Conservation (phyloP, 2,329 filamentous ascomycete genomes). For the Leptodontidium sp. region DNA sequence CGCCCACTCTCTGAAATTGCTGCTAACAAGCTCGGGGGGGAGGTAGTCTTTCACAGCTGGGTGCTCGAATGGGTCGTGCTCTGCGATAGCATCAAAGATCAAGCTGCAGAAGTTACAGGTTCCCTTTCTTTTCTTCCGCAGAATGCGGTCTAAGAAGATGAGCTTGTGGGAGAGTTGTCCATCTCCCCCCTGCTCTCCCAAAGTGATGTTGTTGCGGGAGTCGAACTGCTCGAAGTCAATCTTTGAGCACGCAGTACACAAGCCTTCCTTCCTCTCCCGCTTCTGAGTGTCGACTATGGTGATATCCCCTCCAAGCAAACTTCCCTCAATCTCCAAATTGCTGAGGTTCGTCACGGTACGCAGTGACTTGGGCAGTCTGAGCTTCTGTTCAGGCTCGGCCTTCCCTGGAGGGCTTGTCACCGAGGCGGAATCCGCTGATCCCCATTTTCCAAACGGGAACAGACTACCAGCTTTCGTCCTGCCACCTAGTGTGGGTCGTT, state of each 20-base stretch:
- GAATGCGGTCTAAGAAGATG: background rate
- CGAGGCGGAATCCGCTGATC: background rate
- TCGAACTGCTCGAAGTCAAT: conserved; percentile 1
- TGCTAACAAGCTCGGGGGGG: background rate
- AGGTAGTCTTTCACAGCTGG: conserved; percentile 1
- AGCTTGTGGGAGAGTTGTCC: background rate
- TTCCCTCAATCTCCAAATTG: background rate
- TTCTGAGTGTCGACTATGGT: background rate
- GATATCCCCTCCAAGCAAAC: background rate
- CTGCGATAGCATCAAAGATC: conserved; percentile 1
- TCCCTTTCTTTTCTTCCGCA: background rate
- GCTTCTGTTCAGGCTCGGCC: background rate
- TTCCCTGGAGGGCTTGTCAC: background rate
- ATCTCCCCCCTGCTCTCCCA: background rate
- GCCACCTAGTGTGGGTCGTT: background rate
- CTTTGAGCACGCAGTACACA: background rate
- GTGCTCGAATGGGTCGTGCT: conserved; percentile 1
- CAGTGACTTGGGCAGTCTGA: conserved; percentile 1
- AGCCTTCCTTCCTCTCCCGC: background rate
- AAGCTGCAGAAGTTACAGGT: conserved; percentile 1
- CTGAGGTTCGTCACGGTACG: background rate
- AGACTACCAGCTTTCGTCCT: background rate
- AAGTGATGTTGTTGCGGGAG: background rate
- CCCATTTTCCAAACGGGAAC: background rate
- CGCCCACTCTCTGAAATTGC: background rate